These are phyloP conservation scores for Mariannaea elegans DNA, from an alignment of 2,329 filamentous ascomycete genomes.

Conservation along the genomic window DNA sequence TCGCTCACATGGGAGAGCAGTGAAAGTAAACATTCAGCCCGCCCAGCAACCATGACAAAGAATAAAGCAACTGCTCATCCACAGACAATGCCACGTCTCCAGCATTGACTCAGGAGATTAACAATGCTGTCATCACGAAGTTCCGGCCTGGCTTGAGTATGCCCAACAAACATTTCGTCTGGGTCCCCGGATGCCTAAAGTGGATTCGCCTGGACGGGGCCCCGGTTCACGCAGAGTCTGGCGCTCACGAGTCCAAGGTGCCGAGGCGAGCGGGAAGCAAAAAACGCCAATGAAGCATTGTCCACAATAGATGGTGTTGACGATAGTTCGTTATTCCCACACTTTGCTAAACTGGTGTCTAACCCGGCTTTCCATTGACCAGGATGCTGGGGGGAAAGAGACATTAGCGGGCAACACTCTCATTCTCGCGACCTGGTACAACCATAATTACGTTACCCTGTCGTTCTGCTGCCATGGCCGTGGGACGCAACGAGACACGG, in stretches of 20 bases:
- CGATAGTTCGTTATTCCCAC: background rate
- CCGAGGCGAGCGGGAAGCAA: constrained; percentile 14
- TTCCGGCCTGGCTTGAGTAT: background rate
- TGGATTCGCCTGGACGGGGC: constrained; percentile 17
- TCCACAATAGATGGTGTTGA: background rate
- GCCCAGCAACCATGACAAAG: background rate
- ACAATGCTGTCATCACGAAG: background rate
- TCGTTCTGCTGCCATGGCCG: constrained; percentile 25
- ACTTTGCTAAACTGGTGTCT: background rate
- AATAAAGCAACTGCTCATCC: too few relatives aligned
- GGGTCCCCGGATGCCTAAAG: constrained; percentile 25
- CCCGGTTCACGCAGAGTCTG: constrained; percentile 9
- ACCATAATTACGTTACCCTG: constrained; percentile 4
- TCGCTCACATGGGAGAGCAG: too few relatives aligned
- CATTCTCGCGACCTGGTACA: constrained; percentile 1
- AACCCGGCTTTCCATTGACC: background rate
- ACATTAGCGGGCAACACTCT: background rate
- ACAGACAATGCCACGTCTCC: background rate
- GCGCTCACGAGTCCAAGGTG: constrained; percentile 18
- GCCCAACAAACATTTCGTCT: constrained; percentile 5
- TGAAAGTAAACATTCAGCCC: background rate
- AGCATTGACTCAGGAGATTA: constrained; percentile 1
- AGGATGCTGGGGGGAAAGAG: too few relatives aligned
- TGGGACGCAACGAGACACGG: constrained; percentile 17
- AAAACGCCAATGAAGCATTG: background rate